Percentiles rank a stretch among this genome's conserved stretches.
Conservation (phyloP, 2,329 filamentous ascomycete species). For the Alternaria atra region DNA sequence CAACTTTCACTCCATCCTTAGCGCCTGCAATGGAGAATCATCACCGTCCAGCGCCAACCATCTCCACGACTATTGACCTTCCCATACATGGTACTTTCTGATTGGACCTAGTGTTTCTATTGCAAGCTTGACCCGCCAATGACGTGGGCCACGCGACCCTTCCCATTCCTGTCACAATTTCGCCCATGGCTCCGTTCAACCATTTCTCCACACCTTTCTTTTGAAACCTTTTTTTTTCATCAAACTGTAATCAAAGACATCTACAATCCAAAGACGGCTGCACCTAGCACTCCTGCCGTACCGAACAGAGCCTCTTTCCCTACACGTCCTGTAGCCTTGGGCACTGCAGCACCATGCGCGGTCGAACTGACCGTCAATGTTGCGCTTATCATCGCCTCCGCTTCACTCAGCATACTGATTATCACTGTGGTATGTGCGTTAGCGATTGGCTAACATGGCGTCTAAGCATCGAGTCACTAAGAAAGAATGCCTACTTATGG, state of each 20-base stretch:
- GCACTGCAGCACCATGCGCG: not conserved
- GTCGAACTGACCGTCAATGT: not conserved
- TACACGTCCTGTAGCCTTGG: not conserved
- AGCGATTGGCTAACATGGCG: not conserved
- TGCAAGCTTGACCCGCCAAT: constrained; percentile 11
- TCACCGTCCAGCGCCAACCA: constrained; percentile 13
- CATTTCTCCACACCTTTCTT: not conserved
- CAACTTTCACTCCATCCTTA: constrained; percentile 12
- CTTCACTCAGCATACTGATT: constrained; percentile 3
- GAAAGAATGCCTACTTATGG: constrained; percentile 1
- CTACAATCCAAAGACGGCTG: not conserved
- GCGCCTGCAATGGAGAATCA: constrained; percentile 11
- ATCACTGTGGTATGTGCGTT: not conserved
- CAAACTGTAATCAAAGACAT: not conserved
- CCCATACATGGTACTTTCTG: constrained; percentile 10
- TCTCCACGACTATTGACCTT: constrained; percentile 1
- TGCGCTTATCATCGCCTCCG: not conserved
- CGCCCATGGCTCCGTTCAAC: not conserved
- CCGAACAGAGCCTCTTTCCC: not conserved
- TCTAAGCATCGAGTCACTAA: not conserved
- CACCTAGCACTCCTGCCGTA: not conserved
- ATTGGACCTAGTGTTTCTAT: constrained; percentile 1
- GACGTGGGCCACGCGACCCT: constrained; percentile 17
- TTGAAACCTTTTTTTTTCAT: constrained; percentile 4
- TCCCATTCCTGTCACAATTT: constrained; percentile 1